Percentiles rank a stretch among this genome's conserved stretches.
Conservation (phyloP, 352 stramenopile genomes). For the Albugo candida region DNA sequence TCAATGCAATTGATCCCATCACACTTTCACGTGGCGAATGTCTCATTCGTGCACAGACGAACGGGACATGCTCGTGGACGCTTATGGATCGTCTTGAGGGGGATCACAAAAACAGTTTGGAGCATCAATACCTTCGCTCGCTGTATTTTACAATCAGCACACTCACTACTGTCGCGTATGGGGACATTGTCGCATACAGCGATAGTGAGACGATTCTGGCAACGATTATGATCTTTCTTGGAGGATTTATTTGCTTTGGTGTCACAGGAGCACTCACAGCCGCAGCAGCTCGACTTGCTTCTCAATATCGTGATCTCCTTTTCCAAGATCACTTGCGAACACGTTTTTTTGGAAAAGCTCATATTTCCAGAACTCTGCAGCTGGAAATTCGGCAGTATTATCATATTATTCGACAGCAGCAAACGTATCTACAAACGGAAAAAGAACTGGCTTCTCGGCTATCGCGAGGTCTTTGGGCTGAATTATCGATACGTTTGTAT, state of each 20-base stretch:
- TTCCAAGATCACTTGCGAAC: slow-evolving; percentile 11
- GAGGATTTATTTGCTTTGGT: slow-evolving; percentile 11
- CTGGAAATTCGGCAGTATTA: slow-evolving; percentile 13
- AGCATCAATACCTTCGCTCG: slow-evolving; percentile 8
- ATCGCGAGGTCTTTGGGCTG: slow-evolving; percentile 6
- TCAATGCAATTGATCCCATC: not conserved
- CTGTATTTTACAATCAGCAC: slow-evolving; percentile 18
- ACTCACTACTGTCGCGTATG: slow-evolving; percentile 16
- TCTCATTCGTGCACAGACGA: slow-evolving; percentile 9
- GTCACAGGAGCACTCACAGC: slow-evolving; percentile 14
- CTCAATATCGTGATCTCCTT: slow-evolving; percentile 3
- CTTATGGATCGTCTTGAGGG: slow-evolving; percentile 12
- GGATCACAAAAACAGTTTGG: slow-evolving; percentile 2
- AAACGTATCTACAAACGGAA: slow-evolving; percentile 7
- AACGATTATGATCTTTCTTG: slow-evolving; percentile 7
- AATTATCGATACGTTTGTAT: slow-evolving; percentile 7
- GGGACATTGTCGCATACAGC: slow-evolving; percentile 14
- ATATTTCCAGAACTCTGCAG: slow-evolving; percentile 5
- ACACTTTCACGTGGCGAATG: slow-evolving; percentile 8
- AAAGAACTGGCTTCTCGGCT: slow-evolving; percentile 6
- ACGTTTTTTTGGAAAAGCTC: slow-evolving; percentile 8
- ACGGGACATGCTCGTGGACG: slow-evolving; percentile 13
- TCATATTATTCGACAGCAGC: slow-evolving; percentile 6
- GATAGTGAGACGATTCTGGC: slow-evolving; percentile 10
- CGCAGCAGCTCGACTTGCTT: slow-evolving; percentile 8